Evolutionary conservation across 768 basidiomycete genomes (phyloP), one percentile per base, ranked within the genome.

Genomic region (Kwoniella dejecticola): DNA sequence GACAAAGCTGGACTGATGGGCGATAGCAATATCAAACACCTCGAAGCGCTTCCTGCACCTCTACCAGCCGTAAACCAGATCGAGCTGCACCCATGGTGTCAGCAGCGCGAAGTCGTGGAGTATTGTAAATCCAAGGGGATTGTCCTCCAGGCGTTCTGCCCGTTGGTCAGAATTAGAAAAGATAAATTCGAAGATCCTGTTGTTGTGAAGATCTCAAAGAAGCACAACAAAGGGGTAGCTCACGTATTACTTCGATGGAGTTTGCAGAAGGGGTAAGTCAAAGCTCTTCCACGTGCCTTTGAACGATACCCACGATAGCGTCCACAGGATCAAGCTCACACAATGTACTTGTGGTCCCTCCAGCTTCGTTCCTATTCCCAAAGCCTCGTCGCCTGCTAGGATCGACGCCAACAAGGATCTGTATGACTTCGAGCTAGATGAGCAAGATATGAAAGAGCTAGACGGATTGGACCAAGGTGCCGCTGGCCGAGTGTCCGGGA

Each of bases 31-130:
- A 68, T 78, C 46, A 72, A 72, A 42, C 77, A 78, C 53, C 71
- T 78, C 27, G 60, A 74, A 54, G 60, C 60, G 0, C 47, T 78
- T 7, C 73, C 75, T 4, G 40, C 27, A 1, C 73, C 73, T 13
- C 55, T 66, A 45, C 77, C 77, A 13, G 74, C 69, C 0, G 64
- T 76, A 21, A 76, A 78, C 61, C 77, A 78, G 50, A 67, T 76
- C n/a, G 74, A 78, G 42, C 58, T 80, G 0, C 78, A 81, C 47
- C 80, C 79, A 2, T 77, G 87, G 60, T 91, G 89, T 78, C 91
- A 92, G 72, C 90, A 92, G 69, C 60, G 82, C 41, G 82, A 85
- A 6, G 89, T 93, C 57, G 89, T 89, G 17, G 83, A 86, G 4
- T 93, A 88, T 75, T 91, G 89, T 79, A 76, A 78, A 21, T 76